phyloP scores from a whole-genome alignment of 2,329 filamentous ascomycete genomes.

The Fusarium stilboides region DNA sequence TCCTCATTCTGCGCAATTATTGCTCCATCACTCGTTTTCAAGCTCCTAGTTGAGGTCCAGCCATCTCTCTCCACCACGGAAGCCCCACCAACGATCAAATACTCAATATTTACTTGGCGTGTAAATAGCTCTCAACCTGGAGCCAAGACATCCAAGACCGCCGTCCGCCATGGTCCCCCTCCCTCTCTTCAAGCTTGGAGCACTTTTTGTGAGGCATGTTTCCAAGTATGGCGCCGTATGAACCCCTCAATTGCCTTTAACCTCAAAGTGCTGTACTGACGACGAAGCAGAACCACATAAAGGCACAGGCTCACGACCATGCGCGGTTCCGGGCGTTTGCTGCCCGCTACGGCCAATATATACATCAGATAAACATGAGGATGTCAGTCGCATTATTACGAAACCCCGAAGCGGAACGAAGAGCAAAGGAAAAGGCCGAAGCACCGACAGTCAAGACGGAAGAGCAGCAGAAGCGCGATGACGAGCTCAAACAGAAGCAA shows the following conservation, averaged over 20 bases:
- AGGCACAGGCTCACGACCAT: conserved; percentile 76
- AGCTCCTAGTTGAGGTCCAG: conserved; percentile 24
- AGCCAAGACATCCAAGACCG: conserved; percentile 42
- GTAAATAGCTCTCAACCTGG: conserved; percentile 26
- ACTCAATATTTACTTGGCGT: conserved; percentile 16
- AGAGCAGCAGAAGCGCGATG: conserved; percentile 71
- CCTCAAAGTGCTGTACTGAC: conserved; percentile 29
- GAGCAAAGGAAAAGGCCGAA: conserved; percentile 74
- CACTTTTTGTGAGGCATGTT: conserved; percentile 75
- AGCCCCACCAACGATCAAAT: conserved; percentile 39
- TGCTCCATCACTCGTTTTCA: neutral
- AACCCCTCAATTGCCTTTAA: conserved; percentile 21
- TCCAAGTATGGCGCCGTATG: conserved; percentile 79
- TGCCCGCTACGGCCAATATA: conserved; percentile 73
- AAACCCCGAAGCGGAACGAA: conserved; percentile 70
- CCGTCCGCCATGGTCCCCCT: conserved; percentile 71
- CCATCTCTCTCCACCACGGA: conserved; percentile 1
- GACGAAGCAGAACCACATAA: conserved; percentile 72
- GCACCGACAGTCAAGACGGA: conserved; percentile 76
- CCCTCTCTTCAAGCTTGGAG: conserved; percentile 76
- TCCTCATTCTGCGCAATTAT: neutral
- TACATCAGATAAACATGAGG: conserved; percentile 78
- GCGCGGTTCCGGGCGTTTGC: conserved; percentile 72
- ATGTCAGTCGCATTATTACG: conserved; percentile 72
- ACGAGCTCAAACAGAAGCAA: conserved; percentile 60